Evolutionary conservation across 352 stramenopile species (phyloP), one percentile per base, ranked within the genome.

Genomic region (Phytophthora tentaculata): DNA sequence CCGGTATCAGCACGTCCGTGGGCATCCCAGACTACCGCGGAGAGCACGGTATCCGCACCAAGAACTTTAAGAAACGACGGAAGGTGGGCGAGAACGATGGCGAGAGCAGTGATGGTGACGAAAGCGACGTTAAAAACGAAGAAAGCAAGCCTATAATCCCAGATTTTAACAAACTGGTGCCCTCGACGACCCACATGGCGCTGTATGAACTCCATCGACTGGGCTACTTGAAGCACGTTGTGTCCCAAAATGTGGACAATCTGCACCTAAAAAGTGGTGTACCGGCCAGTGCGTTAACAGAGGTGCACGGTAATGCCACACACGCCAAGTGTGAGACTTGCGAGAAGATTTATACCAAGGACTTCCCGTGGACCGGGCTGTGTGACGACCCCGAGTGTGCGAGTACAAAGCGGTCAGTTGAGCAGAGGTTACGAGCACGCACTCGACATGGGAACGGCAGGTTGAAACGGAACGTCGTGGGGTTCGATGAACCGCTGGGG

Each of bases 161-260:
- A 2, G 81, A 91, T 44, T 90, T 95, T 52, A 70, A 89, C 64
- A 68, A 56, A 43, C 69, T 95, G 29, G 83, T 92, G 61, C 87
- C 87, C 16, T 94, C 87, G 7, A 67, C 74, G 58, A 92, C 87
- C 5, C 87, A 95, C 77, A 95, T 95, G 87, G 85, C 85, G 45
- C 73, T 95, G 22, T 77, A 73, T 10, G 87, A 95, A 58, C 73
- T 95, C n/a, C 73, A 93, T 58, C 83, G 81, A 2, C 75, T 89
- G 44, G 87, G 87, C 6, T 87, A 71, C 45, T 54, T 95, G 13
- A 92, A 93, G 73, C 77, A 95, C 56, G 54, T 95, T 13, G 84
- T 95, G 44, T 92, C 85, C 2, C 87, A 95, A 65, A 95, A 95
- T 59, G 84, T 94, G 8, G 87, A 95, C 62, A 94, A 94, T 54